Conservation (phyloP, 2,329 filamentous ascomycete species). For the Phialocephala subalpina region DNA sequence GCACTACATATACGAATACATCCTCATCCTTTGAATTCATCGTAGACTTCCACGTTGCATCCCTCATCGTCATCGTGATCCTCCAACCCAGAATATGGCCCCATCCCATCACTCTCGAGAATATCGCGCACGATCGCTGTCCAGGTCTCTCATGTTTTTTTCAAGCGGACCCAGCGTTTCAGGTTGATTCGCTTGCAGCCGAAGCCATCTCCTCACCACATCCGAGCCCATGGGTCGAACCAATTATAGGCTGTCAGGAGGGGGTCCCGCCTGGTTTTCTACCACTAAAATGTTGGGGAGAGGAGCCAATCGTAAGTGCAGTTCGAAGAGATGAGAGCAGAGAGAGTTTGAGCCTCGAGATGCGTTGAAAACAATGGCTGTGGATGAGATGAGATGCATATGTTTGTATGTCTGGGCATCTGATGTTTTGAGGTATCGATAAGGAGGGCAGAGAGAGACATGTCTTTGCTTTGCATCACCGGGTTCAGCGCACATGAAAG, state of each 20-base stretch:
- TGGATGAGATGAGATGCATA: too few relatives aligned
- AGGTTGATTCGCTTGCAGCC: constrained; percentile 10
- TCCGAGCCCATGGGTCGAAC: not conserved
- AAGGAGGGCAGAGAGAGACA: not conserved
- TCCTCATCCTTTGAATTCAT: not conserved
- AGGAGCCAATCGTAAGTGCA: too few relatives aligned
- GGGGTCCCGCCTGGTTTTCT: not conserved
- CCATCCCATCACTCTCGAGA: not conserved
- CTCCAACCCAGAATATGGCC: not conserved
- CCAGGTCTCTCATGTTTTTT: not conserved
- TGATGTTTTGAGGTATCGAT: not conserved
- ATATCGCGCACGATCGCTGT: not conserved
- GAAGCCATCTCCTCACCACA: not conserved
- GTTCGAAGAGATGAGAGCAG: too few relatives aligned
- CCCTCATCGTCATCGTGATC: not conserved
- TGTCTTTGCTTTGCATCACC: not conserved
- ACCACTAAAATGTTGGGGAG: too few relatives aligned
- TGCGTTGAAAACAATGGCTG: too few relatives aligned
- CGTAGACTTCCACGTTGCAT: not conserved
- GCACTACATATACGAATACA: too few relatives aligned
- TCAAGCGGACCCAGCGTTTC: too few relatives aligned
- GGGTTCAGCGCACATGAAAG: constrained; percentile 1
- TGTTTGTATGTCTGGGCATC: too few relatives aligned
- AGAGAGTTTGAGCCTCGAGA: too few relatives aligned
- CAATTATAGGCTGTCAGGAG: not conserved